Conservation (phyloP, 805 yeast species). For the Candida bentonensis region DNA sequence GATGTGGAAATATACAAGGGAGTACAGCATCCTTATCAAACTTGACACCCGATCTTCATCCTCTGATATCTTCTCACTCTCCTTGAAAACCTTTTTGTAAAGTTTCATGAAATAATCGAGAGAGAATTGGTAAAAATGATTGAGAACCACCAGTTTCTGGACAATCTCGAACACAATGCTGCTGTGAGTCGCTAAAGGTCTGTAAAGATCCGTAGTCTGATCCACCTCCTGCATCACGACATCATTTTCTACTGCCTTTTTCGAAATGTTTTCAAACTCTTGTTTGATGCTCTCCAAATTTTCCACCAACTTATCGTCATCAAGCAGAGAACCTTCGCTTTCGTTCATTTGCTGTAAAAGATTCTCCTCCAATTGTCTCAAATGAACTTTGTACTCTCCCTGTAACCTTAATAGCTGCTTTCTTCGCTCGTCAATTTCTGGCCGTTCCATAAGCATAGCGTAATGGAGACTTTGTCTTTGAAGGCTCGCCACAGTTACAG, state of each 20-base stretch:
- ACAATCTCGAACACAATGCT: slow-evolving; percentile 37
- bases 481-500: slow-evolving; percentile 54
- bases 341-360: slow-evolving; percentile 44
- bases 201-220: slow-evolving; percentile 30
- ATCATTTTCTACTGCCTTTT: slow-evolving; percentile 40
- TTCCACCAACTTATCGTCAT: slow-evolving; percentile 43
- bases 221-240: slow-evolving; percentile 43
- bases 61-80: slow-evolving; percentile 5
- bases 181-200: slow-evolving; percentile 41
- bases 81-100: slow-evolving; percentile 21
- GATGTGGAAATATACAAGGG: slow-evolving; percentile 30
- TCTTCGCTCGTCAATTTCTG: slow-evolving; percentile 53
- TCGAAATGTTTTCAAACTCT: slow-evolving; percentile 42
- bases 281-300: slow-evolving; percentile 52
- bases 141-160: slow-evolving; percentile 27
- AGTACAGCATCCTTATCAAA: slow-evolving; percentile 28
- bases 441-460: slow-evolving; percentile 39
- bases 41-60: slow-evolving; percentile 14
- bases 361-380: slow-evolving; percentile 43
- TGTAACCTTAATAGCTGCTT: slow-evolving; percentile 38
- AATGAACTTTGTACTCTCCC: slow-evolving; percentile 41
- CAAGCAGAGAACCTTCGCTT: slow-evolving; percentile 49
- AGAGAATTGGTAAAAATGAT: slow-evolving; percentile 46
- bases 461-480: slow-evolving; percentile 48
- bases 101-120: slow-evolving; percentile 29